A percentile compares a stretch with the other conserved stretches of the same genome.
Conservation (phyloP, 1,284 basidiomycete species). For the Schizophyllum amplum region DNA sequence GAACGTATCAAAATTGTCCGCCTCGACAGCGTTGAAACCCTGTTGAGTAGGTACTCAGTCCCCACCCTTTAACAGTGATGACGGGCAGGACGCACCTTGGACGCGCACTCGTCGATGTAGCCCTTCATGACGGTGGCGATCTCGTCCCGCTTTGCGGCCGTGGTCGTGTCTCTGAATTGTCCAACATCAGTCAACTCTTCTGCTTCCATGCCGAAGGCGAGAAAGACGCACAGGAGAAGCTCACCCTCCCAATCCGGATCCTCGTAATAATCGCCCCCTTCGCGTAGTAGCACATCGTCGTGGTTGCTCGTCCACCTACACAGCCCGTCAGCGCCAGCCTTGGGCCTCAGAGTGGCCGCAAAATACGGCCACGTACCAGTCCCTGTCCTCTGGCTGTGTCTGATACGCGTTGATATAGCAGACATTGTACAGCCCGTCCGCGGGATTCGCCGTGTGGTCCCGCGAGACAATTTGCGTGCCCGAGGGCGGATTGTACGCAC, state of each 20-base stretch:
- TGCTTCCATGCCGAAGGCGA: not conserved
- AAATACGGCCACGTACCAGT: conserved; percentile 5
- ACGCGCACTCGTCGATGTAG: conserved; percentile 7
- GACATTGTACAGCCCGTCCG: conserved; percentile 9
- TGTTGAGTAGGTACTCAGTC: not conserved
- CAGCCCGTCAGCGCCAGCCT: too few relatives aligned
- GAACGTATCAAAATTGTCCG: conserved; percentile 13
- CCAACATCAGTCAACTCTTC: not conserved
- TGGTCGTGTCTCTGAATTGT: conserved; percentile 6
- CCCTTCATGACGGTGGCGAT: conserved; percentile 7
- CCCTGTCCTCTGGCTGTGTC: conserved; percentile 5
- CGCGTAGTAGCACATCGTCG: conserved; percentile 5
- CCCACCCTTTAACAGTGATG: not conserved
- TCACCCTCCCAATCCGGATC: conserved; percentile 11
- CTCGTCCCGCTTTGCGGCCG: conserved; percentile 5
- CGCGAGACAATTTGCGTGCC: conserved; percentile 7
- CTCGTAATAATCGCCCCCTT: conserved; percentile 3
- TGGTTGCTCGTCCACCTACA: not conserved
- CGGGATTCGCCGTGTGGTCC: conserved; percentile 6
- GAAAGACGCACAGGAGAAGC: conserved; percentile 5
- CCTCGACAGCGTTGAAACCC: conserved; percentile 12
- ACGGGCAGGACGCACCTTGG: conserved; percentile 1
- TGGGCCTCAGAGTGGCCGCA: too few relatives aligned
- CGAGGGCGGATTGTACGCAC: conserved; percentile 8
- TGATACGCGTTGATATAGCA: conserved; percentile 14